Conservation (phyloP, 1,139 yeast genomes). For the Blastobotrys malaysiensis region DNA sequence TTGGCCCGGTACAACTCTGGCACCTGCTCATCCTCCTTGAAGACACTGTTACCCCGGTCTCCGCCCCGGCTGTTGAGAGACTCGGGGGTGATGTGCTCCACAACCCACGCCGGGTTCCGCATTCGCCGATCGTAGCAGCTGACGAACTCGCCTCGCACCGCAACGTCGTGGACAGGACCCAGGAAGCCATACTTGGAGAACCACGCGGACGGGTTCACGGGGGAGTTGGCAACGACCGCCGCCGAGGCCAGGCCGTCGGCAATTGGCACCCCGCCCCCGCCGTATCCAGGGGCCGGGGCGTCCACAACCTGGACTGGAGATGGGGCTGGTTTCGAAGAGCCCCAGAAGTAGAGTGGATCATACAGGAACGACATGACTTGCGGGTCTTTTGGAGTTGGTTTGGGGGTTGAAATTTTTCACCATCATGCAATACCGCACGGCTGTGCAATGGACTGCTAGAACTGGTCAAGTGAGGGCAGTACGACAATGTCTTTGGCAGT, state of each 20-base stretch:
- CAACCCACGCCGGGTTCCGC: slow-evolving; percentile 85
- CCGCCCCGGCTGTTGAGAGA: slow-evolving; percentile 48
- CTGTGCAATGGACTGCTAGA: too few relatives aligned
- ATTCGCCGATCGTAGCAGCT: slow-evolving; percentile 82
- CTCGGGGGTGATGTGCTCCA: slow-evolving; percentile 83
- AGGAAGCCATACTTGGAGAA: slow-evolving; percentile 77
- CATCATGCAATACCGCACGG: too few relatives aligned
- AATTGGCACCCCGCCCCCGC: slow-evolving; percentile 6
- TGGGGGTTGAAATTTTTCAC: not conserved
- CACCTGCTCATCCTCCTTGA: slow-evolving; percentile 80
- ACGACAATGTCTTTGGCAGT: too few relatives aligned
- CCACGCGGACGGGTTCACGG: slow-evolving; percentile 57
- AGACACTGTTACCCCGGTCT: slow-evolving; percentile 75
- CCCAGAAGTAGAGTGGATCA: slow-evolving; percentile 13
- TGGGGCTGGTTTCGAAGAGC: slow-evolving; percentile 9
- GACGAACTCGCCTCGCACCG: slow-evolving; percentile 66
- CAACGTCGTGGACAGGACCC: slow-evolving; percentile 85
- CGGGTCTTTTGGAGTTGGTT: not conserved
- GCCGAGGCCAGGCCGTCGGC: slow-evolving; percentile 11
- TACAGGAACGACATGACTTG: slow-evolving; percentile 8
- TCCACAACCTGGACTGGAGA: not conserved
- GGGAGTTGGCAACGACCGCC: slow-evolving; percentile 5
- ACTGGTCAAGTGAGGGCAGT: too few relatives aligned
- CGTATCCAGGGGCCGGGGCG: slow-evolving; percentile 1
- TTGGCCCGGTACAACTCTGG: slow-evolving; percentile 72